These are phyloP conservation scores for Lignosus rhinocerotis DNA, from an alignment of 1,284 basidiomycete genomes.

Conservation along the genomic window DNA sequence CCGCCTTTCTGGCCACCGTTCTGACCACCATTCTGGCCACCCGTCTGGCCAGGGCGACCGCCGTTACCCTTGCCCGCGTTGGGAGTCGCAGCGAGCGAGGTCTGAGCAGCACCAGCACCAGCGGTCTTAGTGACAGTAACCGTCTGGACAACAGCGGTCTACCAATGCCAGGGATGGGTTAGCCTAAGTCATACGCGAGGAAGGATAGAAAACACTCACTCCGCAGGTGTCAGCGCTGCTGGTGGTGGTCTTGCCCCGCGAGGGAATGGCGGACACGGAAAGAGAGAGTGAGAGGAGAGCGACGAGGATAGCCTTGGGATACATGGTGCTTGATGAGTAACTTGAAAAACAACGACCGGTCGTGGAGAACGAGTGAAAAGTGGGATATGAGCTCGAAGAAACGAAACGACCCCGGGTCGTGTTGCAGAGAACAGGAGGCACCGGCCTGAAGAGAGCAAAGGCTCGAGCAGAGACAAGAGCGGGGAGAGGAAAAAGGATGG, in stretches of 20 bases:
- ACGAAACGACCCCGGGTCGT: slow-evolving; percentile 39
- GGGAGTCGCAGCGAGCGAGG: slow-evolving; percentile 19
- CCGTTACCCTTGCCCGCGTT: slow-evolving; percentile 2
- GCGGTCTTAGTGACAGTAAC: slow-evolving; percentile 27
- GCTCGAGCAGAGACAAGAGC: slow-evolving; percentile 28
- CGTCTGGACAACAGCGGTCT: slow-evolving; percentile 15
- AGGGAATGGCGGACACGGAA: slow-evolving; percentile 19
- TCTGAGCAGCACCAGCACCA: slow-evolving; percentile 16
- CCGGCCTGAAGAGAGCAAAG: slow-evolving; percentile 30
- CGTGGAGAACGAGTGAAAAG: slow-evolving; percentile 26
- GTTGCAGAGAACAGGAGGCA: slow-evolving; percentile 33
- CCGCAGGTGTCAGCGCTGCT: slow-evolving; percentile 2
- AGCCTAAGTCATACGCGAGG: background rate
- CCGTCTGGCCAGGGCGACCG: background rate
- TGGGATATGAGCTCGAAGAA: slow-evolving; percentile 30
- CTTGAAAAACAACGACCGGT: slow-evolving; percentile 24
- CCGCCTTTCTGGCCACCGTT: no score
- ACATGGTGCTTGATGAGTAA: slow-evolving; percentile 29
- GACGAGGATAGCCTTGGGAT: slow-evolving; percentile 32
- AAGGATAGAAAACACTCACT: slow-evolving; percentile 9
- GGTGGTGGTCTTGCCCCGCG: slow-evolving; percentile 5
- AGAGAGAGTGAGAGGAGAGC: slow-evolving; percentile 33
- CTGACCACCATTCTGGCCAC: background rate
- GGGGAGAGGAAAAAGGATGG: slow-evolving; percentile 23
- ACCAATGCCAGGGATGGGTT: background rate